phyloP scores from a whole-genome alignment of 352 stramenopile species.

The Globisporangium canariense region DNA sequence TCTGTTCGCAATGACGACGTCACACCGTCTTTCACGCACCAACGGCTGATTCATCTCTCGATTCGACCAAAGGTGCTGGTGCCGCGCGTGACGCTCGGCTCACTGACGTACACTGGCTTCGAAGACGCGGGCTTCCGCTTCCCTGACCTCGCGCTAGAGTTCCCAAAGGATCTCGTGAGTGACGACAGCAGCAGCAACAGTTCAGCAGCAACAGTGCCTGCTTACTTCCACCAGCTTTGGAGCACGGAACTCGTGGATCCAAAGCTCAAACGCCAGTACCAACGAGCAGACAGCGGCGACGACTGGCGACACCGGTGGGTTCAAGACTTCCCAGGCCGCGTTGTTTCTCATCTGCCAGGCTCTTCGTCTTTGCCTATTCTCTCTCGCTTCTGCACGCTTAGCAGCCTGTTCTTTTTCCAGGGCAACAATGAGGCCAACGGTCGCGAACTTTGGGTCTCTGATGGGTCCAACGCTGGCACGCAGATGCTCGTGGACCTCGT shows the following conservation, averaged over 20 bases:
- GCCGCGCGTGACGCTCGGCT: constrained; percentile 25
- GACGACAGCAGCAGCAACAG: not conserved
- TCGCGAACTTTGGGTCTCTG: constrained; percentile 66
- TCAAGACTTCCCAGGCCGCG: constrained; percentile 12
- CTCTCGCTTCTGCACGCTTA: constrained; percentile 20
- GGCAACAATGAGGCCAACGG: constrained; percentile 39
- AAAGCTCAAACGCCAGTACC: constrained; percentile 13
- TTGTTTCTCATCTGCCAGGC: not conserved
- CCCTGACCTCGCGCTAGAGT: constrained; percentile 27
- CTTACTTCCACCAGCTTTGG: constrained; percentile 22
- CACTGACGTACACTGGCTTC: constrained; percentile 24
- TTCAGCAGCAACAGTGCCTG: not conserved
- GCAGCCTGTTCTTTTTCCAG: constrained; percentile 41
- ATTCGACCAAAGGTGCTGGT: constrained; percentile 24
- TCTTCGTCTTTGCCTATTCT: not conserved
- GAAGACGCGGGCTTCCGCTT: constrained; percentile 50
- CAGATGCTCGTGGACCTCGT: constrained; percentile 53
- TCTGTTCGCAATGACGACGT: constrained; percentile 15
- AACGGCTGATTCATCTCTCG: constrained; percentile 22
- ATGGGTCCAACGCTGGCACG: constrained; percentile 39
- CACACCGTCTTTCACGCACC: constrained; percentile 10
- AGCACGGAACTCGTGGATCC: constrained; percentile 23
- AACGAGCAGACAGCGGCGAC: constrained; percentile 16
- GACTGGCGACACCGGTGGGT: constrained; percentile 26
- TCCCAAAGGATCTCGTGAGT: not conserved